A percentile compares a stretch with the other conserved stretches of the same genome.
Evolutionary conservation across 768 basidiomycete species (phyloP).

Genomic region (Naganishia onofrii): DNA sequence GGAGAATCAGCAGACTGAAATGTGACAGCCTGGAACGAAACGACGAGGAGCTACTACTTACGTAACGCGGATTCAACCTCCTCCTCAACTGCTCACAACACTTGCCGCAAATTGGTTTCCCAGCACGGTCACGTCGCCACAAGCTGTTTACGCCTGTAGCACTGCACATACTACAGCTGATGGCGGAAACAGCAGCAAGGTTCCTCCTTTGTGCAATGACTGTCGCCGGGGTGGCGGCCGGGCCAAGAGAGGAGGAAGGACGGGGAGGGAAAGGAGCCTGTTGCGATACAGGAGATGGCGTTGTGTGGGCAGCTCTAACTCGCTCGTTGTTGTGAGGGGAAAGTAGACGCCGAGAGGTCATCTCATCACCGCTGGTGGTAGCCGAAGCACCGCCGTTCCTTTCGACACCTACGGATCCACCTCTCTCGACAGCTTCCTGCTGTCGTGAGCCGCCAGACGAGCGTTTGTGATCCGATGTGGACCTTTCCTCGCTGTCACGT

Average conservation of each 20-base stretch:
- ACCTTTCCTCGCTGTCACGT: neutral
- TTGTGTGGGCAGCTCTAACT: neutral
- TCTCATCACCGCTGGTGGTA: neutral
- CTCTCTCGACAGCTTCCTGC: neutral
- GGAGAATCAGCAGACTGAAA: neutral
- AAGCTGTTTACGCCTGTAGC: slow-evolving; percentile 29
- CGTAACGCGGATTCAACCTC: slow-evolving; percentile 32
- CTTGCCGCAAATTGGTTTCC: slow-evolving; percentile 31
- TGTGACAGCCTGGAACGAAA: no score
- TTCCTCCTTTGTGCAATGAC: slow-evolving; percentile 12
- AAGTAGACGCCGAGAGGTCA: neutral
- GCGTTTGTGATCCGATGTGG: neutral
- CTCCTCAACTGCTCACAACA: slow-evolving; percentile 29
- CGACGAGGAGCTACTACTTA: neutral
- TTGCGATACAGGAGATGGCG: neutral
- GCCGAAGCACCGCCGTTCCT: neutral
- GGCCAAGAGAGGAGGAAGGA: no score
- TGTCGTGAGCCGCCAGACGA: neutral
- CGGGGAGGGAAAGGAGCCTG: neutral
- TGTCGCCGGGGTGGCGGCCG: neutral
- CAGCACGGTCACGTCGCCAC: slow-evolving; percentile 29
- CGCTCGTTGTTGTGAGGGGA: neutral
- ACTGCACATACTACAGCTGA: slow-evolving; percentile 30
- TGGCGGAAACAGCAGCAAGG: slow-evolving; percentile 7
- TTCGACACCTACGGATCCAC: neutral